A percentile compares a stretch with the other conserved stretches of the same genome.
Conservation (phyloP, 805 yeast genomes). For the Wickerhamiella hasegawae region DNA sequence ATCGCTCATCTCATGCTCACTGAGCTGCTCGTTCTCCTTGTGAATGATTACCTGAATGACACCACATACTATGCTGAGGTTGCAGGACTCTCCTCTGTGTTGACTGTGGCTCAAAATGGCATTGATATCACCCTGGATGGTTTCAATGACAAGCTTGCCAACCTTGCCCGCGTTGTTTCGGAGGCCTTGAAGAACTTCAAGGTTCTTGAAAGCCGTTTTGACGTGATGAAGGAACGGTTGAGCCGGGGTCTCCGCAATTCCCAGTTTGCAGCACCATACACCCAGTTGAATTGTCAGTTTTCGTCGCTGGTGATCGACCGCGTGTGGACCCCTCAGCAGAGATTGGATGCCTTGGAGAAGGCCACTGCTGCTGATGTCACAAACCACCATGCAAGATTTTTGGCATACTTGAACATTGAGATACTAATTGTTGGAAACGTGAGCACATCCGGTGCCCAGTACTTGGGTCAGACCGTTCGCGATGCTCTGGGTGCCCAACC, state of each 20-base stretch:
- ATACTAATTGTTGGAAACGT: constrained; percentile 67
- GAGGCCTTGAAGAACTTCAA: constrained; percentile 34
- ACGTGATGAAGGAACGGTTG: constrained; percentile 46
- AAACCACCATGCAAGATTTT: constrained; percentile 20
- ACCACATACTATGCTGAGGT: constrained; percentile 68
- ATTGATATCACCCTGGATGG: constrained; percentile 55
- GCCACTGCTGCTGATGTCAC: constrained; percentile 20
- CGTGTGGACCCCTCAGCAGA: constrained; percentile 50
- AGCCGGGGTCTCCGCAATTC: constrained; percentile 50
- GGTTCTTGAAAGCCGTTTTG: constrained; percentile 43
- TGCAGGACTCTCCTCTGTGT: constrained; percentile 52
- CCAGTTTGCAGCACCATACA: constrained; percentile 60
- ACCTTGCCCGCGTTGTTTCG: constrained; percentile 45
- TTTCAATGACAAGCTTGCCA: constrained; percentile 64
- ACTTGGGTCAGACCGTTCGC: constrained; percentile 28
- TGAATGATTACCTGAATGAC: constrained; percentile 64
- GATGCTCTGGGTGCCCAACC: constrained; percentile 26
- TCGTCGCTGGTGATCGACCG: constrained; percentile 50
- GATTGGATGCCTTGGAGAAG: constrained; percentile 35
- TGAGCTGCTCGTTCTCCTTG: constrained; percentile 46
- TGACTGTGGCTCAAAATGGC: constrained; percentile 54
- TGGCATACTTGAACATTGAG: constrained; percentile 49
- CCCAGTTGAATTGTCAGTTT: constrained; percentile 51
- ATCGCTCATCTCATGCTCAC: constrained; percentile 34
- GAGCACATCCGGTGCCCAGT: constrained; percentile 34